phyloP scores from a whole-genome alignment of 139 green algal genomes.

The Coelastrella sp. region DNA sequence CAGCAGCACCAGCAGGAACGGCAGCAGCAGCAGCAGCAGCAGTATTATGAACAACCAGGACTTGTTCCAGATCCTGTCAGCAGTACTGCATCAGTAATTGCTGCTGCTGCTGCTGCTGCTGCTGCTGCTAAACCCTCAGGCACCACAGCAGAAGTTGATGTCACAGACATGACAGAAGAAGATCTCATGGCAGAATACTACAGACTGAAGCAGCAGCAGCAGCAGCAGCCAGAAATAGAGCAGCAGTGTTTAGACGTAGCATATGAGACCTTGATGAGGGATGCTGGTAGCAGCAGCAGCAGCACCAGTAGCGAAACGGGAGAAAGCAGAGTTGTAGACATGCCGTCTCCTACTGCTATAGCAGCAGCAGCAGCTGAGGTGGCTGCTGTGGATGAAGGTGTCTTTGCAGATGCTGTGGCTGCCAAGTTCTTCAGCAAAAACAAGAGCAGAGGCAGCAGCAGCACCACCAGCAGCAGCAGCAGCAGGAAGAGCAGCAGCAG shows the following conservation, averaged over 20 bases:
- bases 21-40: not conserved
- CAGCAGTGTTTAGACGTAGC: not conserved
- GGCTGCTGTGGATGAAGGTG: not conserved
- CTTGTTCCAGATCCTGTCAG: no score
- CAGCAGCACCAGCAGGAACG: not conserved
- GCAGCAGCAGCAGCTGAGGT: constrained; percentile 26
- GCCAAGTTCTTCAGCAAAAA: constrained; percentile 13
- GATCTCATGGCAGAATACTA: constrained; percentile 9
- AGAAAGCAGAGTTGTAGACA: not conserved
- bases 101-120: not conserved
- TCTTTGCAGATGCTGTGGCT: constrained; percentile 25
- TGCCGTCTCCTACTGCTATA: constrained; percentile 22
- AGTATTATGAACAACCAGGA: no score
- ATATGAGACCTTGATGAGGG: constrained; percentile 3
- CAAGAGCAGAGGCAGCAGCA: constrained; percentile 27
- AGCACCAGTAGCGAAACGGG: not conserved
- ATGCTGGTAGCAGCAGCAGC: not conserved
- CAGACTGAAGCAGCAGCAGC: constrained; percentile 36
- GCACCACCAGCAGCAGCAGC: constrained; percentile 15
- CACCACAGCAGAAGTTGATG: not conserved
- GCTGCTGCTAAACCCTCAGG: not conserved
- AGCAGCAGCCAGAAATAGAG: constrained; percentile 28
- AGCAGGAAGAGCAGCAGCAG: constrained; percentile 8
- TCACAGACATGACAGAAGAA: not conserved
- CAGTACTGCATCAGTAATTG: not conserved